Base-by-base conservation (phyloP, 768 basidiomycete genomes). In the Pleurotus platypus region DNA sequence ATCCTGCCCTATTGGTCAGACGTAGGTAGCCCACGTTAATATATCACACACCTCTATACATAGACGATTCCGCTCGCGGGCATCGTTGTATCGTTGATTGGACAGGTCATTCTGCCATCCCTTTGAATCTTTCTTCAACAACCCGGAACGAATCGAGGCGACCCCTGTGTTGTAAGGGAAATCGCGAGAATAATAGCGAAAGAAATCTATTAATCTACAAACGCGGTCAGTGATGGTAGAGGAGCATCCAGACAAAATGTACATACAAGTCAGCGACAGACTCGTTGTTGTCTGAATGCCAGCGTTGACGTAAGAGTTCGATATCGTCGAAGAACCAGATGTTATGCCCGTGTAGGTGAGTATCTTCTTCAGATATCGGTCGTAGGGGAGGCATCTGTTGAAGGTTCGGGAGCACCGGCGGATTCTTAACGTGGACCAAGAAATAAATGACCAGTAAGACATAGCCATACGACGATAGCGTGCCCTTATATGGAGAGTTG, bases 291-390 rank as follows among this genome's bases (percentile, higher is more conserved):
- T 89, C 84, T n/a, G 92, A 95, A 66, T 87, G 87, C 94, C 95
- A 99, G 64, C 90, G 86, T 69, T 91, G 87, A 64, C 93, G 81
- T 57, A 99, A 77, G 38, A 93, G 80, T 66, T 97, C 94, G 67
- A 95, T 88, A 71, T 99, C 96, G 75, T 98, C 96, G 68, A 98
- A 99, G 76, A 99, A 86, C 91, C 93, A 93, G 65, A 86, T 87
- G 72, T 94, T 92, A 75, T 87, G 80, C 60, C 85, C 92, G 60
- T 83, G 83, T 58, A 93, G 77, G 72, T 90, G 85, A 46, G 83
- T 89, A 63, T 91, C 90, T 69, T 88, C 91, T 90, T 90, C 84
- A 58, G 90, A 80, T 65, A 95, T 92, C 35, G 93, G 90, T 50
- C 91, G 87, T 63, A 94, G 70, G 35, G 94, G 92, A 20, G 93